Evolutionary conservation across 2,329 filamentous ascomycete species (phyloP).

Genomic region (Thermoascus crustaceus): DNA sequence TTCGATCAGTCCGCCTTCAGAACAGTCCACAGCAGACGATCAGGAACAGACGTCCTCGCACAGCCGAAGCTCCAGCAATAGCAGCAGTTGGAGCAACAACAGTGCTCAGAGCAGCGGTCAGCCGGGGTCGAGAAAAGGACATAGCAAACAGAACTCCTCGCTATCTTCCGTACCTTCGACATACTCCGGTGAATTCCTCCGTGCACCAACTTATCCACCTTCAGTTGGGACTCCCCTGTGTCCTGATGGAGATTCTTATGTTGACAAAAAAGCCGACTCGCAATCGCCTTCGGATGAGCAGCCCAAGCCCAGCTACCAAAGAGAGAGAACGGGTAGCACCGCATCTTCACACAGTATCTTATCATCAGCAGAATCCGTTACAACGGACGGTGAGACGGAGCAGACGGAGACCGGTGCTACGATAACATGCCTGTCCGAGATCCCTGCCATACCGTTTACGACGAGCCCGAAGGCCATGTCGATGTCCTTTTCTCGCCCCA

Average conservation of each 20-base stretch:
- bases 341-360: no score
- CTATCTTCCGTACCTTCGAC: background rate
- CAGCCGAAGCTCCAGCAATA: background rate
- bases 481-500: slow-evolving; percentile 17
- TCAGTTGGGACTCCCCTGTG: no score
- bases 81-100: background rate
- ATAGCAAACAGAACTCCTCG: background rate
- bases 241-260: no score
- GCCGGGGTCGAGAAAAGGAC: background rate
- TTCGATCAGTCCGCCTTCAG: slow-evolving; percentile 21
- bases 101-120: background rate
- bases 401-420: slow-evolving; percentile 10
- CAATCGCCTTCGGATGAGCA: no score
- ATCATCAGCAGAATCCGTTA: background rate
- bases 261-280: no score
- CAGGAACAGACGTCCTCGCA: background rate
- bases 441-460: slow-evolving; percentile 13
- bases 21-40: slow-evolving; percentile 3
- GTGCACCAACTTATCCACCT: background rate
- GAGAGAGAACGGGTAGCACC: no score
- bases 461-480: slow-evolving; percentile 13
- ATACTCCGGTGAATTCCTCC: background rate
- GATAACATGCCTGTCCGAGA: slow-evolving; percentile 18
- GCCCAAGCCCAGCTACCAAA: no score
- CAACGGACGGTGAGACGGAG: background rate